Evolutionary conservation across 1,284 basidiomycete genomes (phyloP).

Genomic region (Ceratobasidium sp.): DNA sequence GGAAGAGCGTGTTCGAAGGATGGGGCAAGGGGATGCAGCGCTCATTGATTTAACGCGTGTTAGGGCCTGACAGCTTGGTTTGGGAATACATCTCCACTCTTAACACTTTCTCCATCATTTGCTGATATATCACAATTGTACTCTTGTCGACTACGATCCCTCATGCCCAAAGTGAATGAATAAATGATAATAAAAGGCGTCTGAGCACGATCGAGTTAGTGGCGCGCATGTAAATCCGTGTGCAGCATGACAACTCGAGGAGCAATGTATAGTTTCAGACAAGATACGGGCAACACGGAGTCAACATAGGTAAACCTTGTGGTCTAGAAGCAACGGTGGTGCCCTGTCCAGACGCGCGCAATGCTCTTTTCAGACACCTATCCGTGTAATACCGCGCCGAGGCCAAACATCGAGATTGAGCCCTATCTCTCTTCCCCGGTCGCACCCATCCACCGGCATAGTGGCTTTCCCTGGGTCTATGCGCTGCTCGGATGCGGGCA

Average conservation of each 20-base stretch:
- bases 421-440: background rate
- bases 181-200: background rate
- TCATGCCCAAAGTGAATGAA: conserved; percentile 43
- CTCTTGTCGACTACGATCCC: background rate
- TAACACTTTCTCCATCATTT: conserved; percentile 22
- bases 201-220: conserved; percentile 7
- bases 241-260: background rate
- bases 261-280: background rate
- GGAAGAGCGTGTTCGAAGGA: conserved; percentile 43
- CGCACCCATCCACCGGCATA: background rate
- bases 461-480: background rate
- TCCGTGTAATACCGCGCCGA: conserved; percentile 13
- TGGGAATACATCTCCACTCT: conserved; percentile 34
- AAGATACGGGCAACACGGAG: background rate
- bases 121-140: conserved; percentile 1
- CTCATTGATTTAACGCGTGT: conserved; percentile 30
- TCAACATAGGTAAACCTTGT: background rate
- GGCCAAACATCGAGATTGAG: background rate
- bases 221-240: conserved; percentile 18
- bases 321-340: background rate
- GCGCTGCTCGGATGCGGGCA: background rate
- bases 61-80: background rate
- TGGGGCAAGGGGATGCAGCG: conserved; percentile 45
- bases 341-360: background rate
- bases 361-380: conserved; percentile 11